phyloP scores from a whole-genome alignment of 257 asterid genomes.

The Sherardia arvensis region DNA sequence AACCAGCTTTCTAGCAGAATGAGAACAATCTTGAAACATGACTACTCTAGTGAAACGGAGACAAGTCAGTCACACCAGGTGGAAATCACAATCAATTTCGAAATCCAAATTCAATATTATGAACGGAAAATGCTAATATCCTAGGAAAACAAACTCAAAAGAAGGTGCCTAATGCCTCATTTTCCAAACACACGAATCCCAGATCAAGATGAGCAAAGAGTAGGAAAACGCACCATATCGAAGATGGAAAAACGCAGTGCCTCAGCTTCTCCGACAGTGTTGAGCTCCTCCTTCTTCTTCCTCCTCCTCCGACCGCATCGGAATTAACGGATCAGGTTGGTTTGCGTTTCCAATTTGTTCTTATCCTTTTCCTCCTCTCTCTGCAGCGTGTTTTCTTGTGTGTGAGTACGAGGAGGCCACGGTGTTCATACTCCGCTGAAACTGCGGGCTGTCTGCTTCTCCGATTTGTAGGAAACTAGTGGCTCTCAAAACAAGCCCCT shows the following conservation, averaged over 20 bases:
- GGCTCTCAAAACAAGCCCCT: slow-evolving; percentile 23
- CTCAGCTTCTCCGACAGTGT: not conserved
- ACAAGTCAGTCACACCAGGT: not conserved
- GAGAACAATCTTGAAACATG: not conserved
- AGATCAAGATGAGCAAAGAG: not conserved
- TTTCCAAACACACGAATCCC: not conserved
- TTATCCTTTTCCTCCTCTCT: not conserved
- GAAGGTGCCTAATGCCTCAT: not conserved
- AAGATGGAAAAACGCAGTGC: slow-evolving; percentile 13
- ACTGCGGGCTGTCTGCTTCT: slow-evolving; percentile 50
- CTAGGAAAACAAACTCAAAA: not conserved
- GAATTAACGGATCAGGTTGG: not conserved
- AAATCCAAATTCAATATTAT: not conserved
- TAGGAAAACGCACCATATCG: slow-evolving; percentile 37
- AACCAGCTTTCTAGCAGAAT: not conserved
- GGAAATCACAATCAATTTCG: not conserved
- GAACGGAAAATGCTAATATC: not conserved
- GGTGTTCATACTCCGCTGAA: slow-evolving; percentile 27
- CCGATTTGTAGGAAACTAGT: slow-evolving; percentile 39
- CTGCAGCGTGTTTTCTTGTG: not conserved
- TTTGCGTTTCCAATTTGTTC: not conserved
- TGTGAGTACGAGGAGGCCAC: slow-evolving; percentile 18
- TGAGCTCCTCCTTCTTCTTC: slow-evolving; percentile 9
- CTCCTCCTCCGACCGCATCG: not conserved
- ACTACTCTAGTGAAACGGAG: not conserved